These are phyloP conservation scores for Leishmania tarentolae DNA, from an alignment of 208 protist species.

Conservation along the genomic window DNA sequence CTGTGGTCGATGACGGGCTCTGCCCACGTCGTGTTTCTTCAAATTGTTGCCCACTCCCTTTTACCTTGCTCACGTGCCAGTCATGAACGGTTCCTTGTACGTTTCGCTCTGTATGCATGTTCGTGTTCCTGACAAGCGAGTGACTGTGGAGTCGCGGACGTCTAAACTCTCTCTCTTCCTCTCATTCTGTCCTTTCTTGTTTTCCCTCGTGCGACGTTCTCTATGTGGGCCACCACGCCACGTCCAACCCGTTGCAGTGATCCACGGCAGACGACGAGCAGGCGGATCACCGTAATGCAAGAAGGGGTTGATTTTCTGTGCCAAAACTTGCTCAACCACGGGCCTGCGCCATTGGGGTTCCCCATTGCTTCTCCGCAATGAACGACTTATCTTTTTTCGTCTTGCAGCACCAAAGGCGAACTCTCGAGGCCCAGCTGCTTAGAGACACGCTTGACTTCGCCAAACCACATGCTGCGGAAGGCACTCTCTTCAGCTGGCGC, in stretches of 20 bases:
- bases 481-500: constrained; percentile 39
- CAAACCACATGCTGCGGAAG: background rate
- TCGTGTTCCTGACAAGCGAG: background rate
- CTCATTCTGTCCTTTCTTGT: no score
- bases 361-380: constrained; percentile 18
- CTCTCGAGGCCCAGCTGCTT: constrained; percentile 27
- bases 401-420: constrained; percentile 4
- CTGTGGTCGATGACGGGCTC: background rate
- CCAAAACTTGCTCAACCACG: background rate
- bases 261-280: background rate
- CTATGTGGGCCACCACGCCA: background rate
- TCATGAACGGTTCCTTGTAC: background rate
- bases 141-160: no score
- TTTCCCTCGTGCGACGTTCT: background rate
- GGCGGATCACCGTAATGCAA: background rate
- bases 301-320: background rate
- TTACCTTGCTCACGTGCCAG: background rate
- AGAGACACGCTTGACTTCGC: constrained; percentile 40
- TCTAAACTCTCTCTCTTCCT: background rate
- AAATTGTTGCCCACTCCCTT: background rate
- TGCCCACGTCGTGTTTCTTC: background rate
- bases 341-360: background rate
- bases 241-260: background rate
- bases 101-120: background rate
- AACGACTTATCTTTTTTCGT: constrained; percentile 40